Conservation (phyloP, 306 rosid species). For the Rosa persica region DNA sequence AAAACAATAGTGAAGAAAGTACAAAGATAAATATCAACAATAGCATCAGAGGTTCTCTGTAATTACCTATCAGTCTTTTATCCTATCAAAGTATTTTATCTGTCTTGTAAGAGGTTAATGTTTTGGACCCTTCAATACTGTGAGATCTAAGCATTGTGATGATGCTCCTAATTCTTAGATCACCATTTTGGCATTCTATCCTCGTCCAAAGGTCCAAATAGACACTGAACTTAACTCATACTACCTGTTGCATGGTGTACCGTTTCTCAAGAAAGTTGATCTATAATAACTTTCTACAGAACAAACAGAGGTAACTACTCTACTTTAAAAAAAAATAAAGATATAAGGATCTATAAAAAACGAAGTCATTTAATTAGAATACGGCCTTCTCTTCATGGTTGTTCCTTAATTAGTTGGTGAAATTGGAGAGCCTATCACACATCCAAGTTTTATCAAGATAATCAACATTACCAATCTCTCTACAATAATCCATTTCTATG, state of each 20-base stretch:
- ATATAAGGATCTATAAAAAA: not conserved
- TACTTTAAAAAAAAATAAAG: not conserved
- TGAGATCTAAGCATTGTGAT: not conserved
- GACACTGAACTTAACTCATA: not conserved
- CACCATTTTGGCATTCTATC: not conserved
- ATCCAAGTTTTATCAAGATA: not conserved
- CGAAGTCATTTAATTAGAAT: not conserved
- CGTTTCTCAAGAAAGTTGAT: not conserved
- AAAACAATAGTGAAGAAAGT: slow-evolving; percentile 8
- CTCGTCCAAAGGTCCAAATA: not conserved
- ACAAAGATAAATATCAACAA: not conserved
- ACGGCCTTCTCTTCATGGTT: not conserved
- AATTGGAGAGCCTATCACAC: not conserved
- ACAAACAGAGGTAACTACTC: not conserved
- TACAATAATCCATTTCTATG: not conserved
- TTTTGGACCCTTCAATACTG: not conserved
- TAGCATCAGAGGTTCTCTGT: not conserved
- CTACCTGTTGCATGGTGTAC: not conserved
- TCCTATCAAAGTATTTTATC: not conserved
- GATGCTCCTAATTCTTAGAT: not conserved
- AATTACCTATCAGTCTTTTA: not conserved
- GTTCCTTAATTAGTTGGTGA: not conserved
- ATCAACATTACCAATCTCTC: not conserved
- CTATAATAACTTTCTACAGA: not conserved
- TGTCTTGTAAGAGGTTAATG: not conserved